Evolutionary conservation across 2,329 filamentous ascomycete species (phyloP), one percentile per base, ranked within the genome.

Genomic region (Talaromyces sp.): DNA sequence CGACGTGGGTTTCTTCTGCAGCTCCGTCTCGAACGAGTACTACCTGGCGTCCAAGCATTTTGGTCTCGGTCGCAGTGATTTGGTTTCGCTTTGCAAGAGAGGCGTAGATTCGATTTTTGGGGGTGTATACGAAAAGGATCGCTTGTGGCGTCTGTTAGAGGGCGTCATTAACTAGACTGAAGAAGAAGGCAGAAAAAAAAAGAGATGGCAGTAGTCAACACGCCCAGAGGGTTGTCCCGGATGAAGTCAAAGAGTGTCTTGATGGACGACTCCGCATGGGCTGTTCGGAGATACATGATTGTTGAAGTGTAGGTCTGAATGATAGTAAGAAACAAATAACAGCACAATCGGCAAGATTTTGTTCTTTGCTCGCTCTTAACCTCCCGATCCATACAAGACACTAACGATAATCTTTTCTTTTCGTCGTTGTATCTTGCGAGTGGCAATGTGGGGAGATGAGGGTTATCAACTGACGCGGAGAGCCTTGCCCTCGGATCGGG

Each of bases 1-100:
- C 70, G 90, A 95, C 68, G 88, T 93, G 10, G 91, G 90, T 1
- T 85, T 95, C 24, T 95, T 95, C 68, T 87, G 87, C 55, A 93
- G 89, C 68, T 81, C 84, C 0, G 74, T 93, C 4, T 92, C 89
- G 0, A 87, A 91, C 65, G 91, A 96, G 71, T 93, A 93, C 72
- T 77, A 80, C 8, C 82, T 95, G 2, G 88, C 89, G 3, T 86
- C 88, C 1, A 74, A 86, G 65, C 86, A 93, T 69, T 95, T 95
- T 68, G 71, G 74, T 0, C 78, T 95, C 14, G 69, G 66, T 29
- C 71, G 75, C 14, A 59, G 66, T 1, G 78, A 83, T 24, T 66
- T 87, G 8, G 78, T 85, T 59, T 71, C 71, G 0, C 73, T 93
- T 21, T 85, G 84, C n/a, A 80, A 82, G 55, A 82, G 83, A 62